Evolutionary conservation across 805 yeast species (phyloP).

Genomic region (Candida ovalis): DNA sequence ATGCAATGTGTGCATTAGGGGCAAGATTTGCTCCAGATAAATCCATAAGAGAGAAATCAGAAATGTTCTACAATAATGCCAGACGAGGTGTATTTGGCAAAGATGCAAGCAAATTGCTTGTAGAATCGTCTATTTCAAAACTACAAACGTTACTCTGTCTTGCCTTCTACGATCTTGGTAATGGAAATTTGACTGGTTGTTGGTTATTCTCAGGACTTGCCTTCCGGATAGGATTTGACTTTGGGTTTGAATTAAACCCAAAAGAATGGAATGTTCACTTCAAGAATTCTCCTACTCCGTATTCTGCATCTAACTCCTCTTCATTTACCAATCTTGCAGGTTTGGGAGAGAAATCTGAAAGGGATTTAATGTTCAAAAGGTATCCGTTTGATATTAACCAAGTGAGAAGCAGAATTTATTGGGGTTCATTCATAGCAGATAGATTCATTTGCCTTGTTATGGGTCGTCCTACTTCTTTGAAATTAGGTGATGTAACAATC

Average conservation of each 20-base stretch:
- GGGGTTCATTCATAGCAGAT: conserved; percentile 65
- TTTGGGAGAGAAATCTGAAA: neutral
- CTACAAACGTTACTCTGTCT: conserved; percentile 55
- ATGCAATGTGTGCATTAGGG: conserved; percentile 57
- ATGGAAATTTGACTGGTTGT: conserved; percentile 51
- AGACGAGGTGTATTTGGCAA: conserved; percentile 34
- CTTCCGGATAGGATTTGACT: conserved; percentile 56
- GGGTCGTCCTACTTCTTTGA: conserved; percentile 55
- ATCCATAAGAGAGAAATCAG: conserved; percentile 39
- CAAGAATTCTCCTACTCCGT: conserved; percentile 31
- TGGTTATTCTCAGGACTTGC: conserved; percentile 62
- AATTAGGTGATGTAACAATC: conserved; percentile 52
- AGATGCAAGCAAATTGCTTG: conserved; percentile 29
- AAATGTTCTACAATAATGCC: conserved; percentile 45
- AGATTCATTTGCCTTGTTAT: conserved; percentile 55
- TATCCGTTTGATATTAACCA: conserved; percentile 17
- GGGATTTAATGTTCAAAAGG: conserved; percentile 25
- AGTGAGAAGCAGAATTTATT: conserved; percentile 53
- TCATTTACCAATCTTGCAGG: neutral
- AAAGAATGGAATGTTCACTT: conserved; percentile 46
- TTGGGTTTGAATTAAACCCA: conserved; percentile 59
- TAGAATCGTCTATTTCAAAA: conserved; percentile 46
- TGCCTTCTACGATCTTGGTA: conserved; percentile 58
- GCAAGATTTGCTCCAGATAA: conserved; percentile 44
- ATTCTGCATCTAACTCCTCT: conserved; percentile 36